These are phyloP conservation scores for Boletus semigastroideus DNA, from an alignment of 1,284 basidiomycete species.

Conservation along the genomic window DNA sequence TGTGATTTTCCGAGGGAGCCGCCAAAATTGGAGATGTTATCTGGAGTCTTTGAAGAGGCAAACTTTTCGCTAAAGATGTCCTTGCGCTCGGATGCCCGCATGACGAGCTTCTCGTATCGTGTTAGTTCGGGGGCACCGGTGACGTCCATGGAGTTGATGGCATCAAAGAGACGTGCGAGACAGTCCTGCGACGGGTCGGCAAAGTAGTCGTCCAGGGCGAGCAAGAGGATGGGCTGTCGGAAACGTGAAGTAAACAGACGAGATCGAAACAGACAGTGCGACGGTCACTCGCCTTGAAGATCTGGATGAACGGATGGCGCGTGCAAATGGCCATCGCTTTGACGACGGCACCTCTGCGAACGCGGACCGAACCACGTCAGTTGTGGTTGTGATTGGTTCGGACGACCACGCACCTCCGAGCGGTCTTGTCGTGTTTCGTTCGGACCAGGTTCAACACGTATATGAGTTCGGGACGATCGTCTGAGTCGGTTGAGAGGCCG, in stretches of 20 bases:
- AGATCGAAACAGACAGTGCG: not conserved
- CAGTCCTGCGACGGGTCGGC: constrained; percentile 84
- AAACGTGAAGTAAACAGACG: constrained; percentile 12
- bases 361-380: constrained; percentile 4
- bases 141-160: constrained; percentile 92
- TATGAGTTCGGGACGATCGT: constrained; percentile 60
- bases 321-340: constrained; percentile 97
- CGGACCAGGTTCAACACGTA: constrained; percentile 96
- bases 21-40: constrained; percentile 4
- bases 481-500: constrained; percentile 37
- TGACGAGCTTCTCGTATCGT: constrained; percentile 82
- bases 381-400: constrained; percentile 6
- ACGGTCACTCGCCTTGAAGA: constrained; percentile 79
- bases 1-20: constrained; percentile 21
- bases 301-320: constrained; percentile 92
- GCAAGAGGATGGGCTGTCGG: constrained; percentile 81
- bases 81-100: constrained; percentile 87
- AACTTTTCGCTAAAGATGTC: constrained; percentile 91
- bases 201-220: constrained; percentile 97
- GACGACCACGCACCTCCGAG: constrained; percentile 63
- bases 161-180: constrained; percentile 85
- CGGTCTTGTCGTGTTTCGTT: constrained; percentile 89
- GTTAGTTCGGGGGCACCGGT: constrained; percentile 75
- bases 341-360: constrained; percentile 84
- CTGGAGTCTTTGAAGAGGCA: constrained; percentile 33